Evolutionary conservation across 306 rosid species (phyloP), one percentile per base, ranked within the genome.

Genomic region (Clitoria ternatea): DNA sequence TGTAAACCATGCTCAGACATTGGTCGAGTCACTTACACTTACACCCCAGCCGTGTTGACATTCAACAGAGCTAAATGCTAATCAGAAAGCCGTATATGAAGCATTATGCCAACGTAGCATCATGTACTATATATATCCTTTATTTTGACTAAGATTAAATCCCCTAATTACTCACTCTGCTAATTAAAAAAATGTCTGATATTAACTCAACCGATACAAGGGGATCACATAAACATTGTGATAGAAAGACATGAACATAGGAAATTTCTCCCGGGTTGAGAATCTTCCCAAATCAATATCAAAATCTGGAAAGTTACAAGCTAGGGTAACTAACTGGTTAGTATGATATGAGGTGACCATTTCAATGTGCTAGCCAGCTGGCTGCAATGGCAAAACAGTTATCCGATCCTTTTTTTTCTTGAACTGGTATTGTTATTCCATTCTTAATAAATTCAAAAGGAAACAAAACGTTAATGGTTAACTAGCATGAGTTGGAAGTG

Each of bases 281-380:
- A 63, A 52, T 27, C 12, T 57, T 53, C 17, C 49, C 55, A 55
- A 33, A 45, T 32, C 69, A 61, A 66, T 12, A 50, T 53, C 29
- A 40, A 77, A 77, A 76, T 36, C 30, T 55, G 15, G 64, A 59
- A 68, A 60, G 33, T 40, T 43, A 15, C 33, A 39, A 35, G 52
- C 49, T 39, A n/a, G 74, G 54, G 61, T 70, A 44, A 52, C 80
- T 61, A 54, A 63, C 74, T 36, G 27, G 57, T 37, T 70, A 69
- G 69, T 65, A 37, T n/a, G n/a, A n/a, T n/a, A n/a, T n/a, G 43
- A 24, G 33, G 17, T 17, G 26, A 54, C 36, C 36, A 72, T 69
- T 53, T 48, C 59, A 37, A 49, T 33, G 50, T 40, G 60, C 42
- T 36, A 64, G 61, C 47, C 24, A 20, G n/a, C 42, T 47, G 52